phyloP scores from a whole-genome alignment of 768 basidiomycete species.

The Pisolithus microcarpus region DNA sequence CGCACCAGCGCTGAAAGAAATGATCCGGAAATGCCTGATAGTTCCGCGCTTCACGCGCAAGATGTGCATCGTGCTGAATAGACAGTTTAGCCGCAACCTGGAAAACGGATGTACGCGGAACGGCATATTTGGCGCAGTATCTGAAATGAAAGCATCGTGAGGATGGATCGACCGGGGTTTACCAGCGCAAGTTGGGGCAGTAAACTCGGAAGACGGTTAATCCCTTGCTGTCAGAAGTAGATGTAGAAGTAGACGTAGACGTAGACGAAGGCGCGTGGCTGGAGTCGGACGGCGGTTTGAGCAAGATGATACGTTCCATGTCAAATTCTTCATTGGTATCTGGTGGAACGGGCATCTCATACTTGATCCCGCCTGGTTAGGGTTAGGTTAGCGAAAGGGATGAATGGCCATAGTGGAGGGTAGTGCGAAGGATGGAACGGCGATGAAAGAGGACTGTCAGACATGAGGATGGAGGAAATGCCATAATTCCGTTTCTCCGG shows the following conservation, averaged over 20 bases:
- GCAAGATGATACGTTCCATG: background rate
- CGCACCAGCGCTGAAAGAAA: constrained; percentile 21
- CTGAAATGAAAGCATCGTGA: too few relatives aligned
- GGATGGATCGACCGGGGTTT: too few relatives aligned
- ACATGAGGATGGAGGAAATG: constrained; percentile 2
- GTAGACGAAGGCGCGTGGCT: background rate
- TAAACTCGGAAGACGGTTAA: too few relatives aligned
- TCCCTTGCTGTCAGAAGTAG: too few relatives aligned
- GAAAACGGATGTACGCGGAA: too few relatives aligned
- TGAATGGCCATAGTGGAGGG: constrained; percentile 34
- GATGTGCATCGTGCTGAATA: too few relatives aligned
- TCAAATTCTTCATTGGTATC: background rate
- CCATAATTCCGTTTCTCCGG: background rate
- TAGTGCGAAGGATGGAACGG: constrained; percentile 31
- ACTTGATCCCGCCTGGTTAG: too few relatives aligned
- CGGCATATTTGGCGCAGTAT: too few relatives aligned
- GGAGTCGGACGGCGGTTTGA: background rate
- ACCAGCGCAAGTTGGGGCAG: too few relatives aligned
- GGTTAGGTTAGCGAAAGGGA: constrained; percentile 30
- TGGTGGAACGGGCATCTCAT: background rate
- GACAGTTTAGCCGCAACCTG: too few relatives aligned
- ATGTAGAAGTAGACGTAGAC: too few relatives aligned
- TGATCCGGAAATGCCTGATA: constrained; percentile 23
- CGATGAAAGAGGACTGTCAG: constrained; percentile 10
- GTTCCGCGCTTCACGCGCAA: constrained; percentile 19